These are phyloP conservation scores for Colletotrichum sp. DNA, from an alignment of 2,329 filamentous ascomycete genomes.

Conservation along the genomic window DNA sequence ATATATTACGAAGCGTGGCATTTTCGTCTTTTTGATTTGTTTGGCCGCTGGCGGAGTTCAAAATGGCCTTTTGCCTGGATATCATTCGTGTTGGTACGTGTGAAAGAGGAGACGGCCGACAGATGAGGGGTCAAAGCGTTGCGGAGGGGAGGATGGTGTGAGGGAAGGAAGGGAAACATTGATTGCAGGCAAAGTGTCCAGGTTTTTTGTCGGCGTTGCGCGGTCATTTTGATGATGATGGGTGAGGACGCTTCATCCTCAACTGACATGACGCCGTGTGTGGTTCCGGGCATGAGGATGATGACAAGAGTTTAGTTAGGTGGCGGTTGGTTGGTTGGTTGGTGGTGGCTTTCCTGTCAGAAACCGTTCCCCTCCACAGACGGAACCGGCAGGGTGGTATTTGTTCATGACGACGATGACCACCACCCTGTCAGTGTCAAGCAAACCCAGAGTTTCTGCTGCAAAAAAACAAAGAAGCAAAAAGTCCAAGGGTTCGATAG, in stretches of 20 bases:
- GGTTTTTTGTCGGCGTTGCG: not conserved
- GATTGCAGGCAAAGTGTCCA: not conserved
- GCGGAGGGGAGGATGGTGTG: not conserved
- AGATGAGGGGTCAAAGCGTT: constrained; percentile 7
- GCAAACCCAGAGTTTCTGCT: not conserved
- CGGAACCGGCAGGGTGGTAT: not conserved
- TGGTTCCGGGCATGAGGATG: not conserved
- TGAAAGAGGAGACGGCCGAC: not conserved
- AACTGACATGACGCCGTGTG: not conserved
- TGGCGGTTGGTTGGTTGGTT: not conserved
- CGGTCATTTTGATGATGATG: not conserved
- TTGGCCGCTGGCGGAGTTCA: not conserved
- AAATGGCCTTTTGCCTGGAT: not conserved
- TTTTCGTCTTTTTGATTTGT: not conserved
- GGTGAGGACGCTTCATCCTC: not conserved
- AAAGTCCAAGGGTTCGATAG: not conserved
- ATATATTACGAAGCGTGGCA: not conserved
- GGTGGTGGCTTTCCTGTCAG: not conserved
- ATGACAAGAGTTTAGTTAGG: not conserved
- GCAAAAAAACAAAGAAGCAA: not conserved
- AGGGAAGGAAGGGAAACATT: not conserved
- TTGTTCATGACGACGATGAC: not conserved
- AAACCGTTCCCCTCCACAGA: not conserved
- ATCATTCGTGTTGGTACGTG: not conserved
- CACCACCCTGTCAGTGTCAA: not conserved